phyloP scores from a whole-genome alignment of 768 basidiomycete species.

The Leccinellum albellum region DNA sequence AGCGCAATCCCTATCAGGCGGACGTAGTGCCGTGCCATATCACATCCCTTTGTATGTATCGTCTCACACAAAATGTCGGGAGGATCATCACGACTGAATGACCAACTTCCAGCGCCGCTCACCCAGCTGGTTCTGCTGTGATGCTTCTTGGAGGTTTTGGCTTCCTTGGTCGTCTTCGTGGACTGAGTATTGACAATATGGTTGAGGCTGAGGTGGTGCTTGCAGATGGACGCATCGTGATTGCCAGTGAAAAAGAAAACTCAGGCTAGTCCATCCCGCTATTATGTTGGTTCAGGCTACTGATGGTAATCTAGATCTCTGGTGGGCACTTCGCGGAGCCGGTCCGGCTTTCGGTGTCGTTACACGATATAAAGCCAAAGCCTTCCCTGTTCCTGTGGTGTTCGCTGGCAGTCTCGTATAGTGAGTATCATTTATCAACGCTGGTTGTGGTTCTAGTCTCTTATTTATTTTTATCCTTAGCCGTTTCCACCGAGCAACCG shows the following conservation, averaged over 20 bases:
- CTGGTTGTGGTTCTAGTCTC: background rate
- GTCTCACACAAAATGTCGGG: slow-evolving; percentile 2
- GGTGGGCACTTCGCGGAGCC: slow-evolving; percentile 85
- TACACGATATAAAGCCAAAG: slow-evolving; percentile 86
- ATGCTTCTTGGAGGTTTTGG: slow-evolving; percentile 90
- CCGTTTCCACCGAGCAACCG: slow-evolving; percentile 83
- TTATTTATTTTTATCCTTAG: slow-evolving; percentile 36
- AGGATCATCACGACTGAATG: background rate
- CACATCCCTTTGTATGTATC: slow-evolving; percentile 70
- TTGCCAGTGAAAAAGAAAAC: slow-evolving; percentile 68
- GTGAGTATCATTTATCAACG: slow-evolving; percentile 43
- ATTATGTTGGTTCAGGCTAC: background rate
- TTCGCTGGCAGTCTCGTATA: slow-evolving; percentile 93
- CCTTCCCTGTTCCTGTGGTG: slow-evolving; percentile 85
- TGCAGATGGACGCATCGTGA: slow-evolving; percentile 82
- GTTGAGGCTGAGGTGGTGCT: slow-evolving; percentile 92
- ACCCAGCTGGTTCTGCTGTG: slow-evolving; percentile 74
- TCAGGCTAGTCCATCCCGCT: slow-evolving; percentile 45
- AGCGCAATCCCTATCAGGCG: slow-evolving; percentile 49
- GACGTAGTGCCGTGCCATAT: slow-evolving; percentile 61
- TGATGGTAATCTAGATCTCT: slow-evolving; percentile 54
- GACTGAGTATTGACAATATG: slow-evolving; percentile 84
- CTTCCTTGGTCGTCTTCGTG: slow-evolving; percentile 76
- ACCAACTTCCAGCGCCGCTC: slow-evolving; percentile 55
- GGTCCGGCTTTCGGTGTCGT: slow-evolving; percentile 81